A percentile compares a stretch with the other conserved stretches of the same genome.
Evolutionary conservation across 163 green algal genomes (phyloP).

Genomic region (Chlorella variabilis): DNA sequence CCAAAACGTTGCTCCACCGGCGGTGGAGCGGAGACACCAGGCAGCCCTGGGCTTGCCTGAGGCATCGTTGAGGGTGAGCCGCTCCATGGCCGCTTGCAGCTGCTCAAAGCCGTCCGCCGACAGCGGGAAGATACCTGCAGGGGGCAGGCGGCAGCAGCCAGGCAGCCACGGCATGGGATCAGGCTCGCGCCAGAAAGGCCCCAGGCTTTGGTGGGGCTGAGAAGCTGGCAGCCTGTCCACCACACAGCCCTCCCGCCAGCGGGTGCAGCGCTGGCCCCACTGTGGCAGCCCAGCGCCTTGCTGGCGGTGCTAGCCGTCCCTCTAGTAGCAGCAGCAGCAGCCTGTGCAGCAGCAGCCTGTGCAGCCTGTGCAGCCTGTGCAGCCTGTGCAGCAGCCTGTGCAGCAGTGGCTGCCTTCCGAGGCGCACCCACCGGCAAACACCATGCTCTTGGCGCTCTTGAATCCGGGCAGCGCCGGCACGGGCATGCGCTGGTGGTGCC

Average conservation of each 20-base stretch:
- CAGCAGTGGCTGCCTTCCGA: no score
- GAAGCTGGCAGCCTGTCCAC: not conserved
- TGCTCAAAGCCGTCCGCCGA: slow-evolving; percentile 69
- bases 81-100: slow-evolving; percentile 81
- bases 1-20: no score
- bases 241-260: no score
- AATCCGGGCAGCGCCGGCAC: slow-evolving; percentile 84
- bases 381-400: no score
- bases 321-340: no score
- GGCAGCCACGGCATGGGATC: no score
- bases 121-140: slow-evolving; percentile 63
- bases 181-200: no score
- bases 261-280: no score
- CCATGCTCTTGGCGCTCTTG: slow-evolving; percentile 86
- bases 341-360: not conserved
- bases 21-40: not conserved
- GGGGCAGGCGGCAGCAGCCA: no score
- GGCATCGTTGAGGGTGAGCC: slow-evolving; percentile 92
- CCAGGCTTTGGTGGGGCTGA: no score
- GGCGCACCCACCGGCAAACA: slow-evolving; percentile 83
- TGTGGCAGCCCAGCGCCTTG: no score
- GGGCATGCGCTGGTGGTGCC: slow-evolving; percentile 57
- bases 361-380: not conserved
- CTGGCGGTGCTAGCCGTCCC: no score
- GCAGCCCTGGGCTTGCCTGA: slow-evolving; percentile 23